These are phyloP conservation scores for Scutellaria galericulata DNA, from an alignment of 257 asterid genomes.

Conservation along the genomic window DNA sequence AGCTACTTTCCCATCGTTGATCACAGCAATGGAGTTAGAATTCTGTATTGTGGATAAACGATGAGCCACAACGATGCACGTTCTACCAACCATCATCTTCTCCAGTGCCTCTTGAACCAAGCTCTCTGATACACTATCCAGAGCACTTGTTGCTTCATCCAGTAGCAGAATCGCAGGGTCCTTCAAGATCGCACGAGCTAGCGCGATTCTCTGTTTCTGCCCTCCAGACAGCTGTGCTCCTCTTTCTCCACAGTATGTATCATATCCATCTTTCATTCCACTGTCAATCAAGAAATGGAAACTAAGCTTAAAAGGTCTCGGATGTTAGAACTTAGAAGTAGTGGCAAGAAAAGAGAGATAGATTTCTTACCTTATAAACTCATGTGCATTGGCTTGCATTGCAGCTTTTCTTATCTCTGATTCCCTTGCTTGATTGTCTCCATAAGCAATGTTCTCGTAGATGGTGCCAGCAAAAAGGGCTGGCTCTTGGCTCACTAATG, in stretches of 20 bases:
- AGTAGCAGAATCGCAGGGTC: slow-evolving; percentile 67
- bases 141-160: slow-evolving; percentile 89
- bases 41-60: slow-evolving; percentile 73
- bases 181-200: slow-evolving; percentile 82
- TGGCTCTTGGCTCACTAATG: slow-evolving; percentile 79
- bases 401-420: slow-evolving; percentile 76
- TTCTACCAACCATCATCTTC: slow-evolving; percentile 74
- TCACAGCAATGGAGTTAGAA: slow-evolving; percentile 70
- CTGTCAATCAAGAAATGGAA: slow-evolving; percentile 41
- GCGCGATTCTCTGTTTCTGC: slow-evolving; percentile 76
- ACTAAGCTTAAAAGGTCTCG: neutral
- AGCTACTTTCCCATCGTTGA: slow-evolving; percentile 68
- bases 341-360: neutral
- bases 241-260: slow-evolving; percentile 78
- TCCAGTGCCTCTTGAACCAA: slow-evolving; percentile 76
- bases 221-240: slow-evolving; percentile 84
- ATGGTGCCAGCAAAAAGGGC: slow-evolving; percentile 73
- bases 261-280: slow-evolving; percentile 80
- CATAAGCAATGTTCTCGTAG: slow-evolving; percentile 70
- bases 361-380: slow-evolving; percentile 63
- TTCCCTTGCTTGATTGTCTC: slow-evolving; percentile 57
- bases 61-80: slow-evolving; percentile 81
- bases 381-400: slow-evolving; percentile 76
- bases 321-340: too few relatives aligned
- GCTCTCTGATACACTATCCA: slow-evolving; percentile 78